Percentiles rank a stretch among this genome's conserved stretches.
Evolutionary conservation across 2,329 filamentous ascomycete genomes (phyloP).

Genomic region (Cercospora janseana): DNA sequence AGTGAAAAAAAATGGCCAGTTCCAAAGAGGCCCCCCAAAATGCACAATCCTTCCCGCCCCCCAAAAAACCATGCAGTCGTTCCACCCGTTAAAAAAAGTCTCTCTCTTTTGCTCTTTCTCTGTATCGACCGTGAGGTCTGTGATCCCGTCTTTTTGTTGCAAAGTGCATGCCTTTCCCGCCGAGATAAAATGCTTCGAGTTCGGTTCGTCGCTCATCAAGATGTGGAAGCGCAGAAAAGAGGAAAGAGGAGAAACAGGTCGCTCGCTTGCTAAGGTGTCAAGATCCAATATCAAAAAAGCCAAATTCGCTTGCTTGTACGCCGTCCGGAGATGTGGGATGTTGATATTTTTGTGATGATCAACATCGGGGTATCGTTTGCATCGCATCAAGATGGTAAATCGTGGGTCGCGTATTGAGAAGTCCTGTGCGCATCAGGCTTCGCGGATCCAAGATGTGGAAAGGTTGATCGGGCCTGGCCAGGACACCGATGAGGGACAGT

Average conservation of each 20-base stretch:
- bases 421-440: slow-evolving; percentile 43
- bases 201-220: slow-evolving; percentile 11
- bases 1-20: slow-evolving; percentile 12
- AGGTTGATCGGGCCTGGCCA: slow-evolving; percentile 42
- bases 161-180: slow-evolving; percentile 20
- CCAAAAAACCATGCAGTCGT: slow-evolving; percentile 17
- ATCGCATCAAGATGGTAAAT: slow-evolving; percentile 39
- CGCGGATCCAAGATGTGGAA: slow-evolving; percentile 23
- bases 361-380: slow-evolving; percentile 40
- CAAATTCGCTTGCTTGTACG: slow-evolving; percentile 47
- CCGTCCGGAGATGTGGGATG: slow-evolving; percentile 47
- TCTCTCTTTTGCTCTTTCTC: slow-evolving; percentile 10
- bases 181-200: slow-evolving; percentile 17
- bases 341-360: slow-evolving; percentile 41
- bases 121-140: slow-evolving; percentile 19
- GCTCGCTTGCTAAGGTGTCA: slow-evolving; percentile 27
- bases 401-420: slow-evolving; percentile 45
- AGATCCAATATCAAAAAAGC: slow-evolving; percentile 15
- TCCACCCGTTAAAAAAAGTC: slow-evolving; percentile 13
- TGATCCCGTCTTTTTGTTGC: slow-evolving; percentile 17
- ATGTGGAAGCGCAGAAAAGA: slow-evolving; percentile 9
- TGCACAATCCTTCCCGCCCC: slow-evolving; percentile 13
- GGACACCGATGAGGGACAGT: slow-evolving; percentile 38
- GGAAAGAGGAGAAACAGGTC: slow-evolving; percentile 16
- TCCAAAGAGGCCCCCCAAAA: slow-evolving; percentile 10